Evolutionary conservation across 495 filamentous ascomycete species (phyloP), one percentile per base, ranked within the genome.

Genomic region (Neurospora sp.): DNA sequence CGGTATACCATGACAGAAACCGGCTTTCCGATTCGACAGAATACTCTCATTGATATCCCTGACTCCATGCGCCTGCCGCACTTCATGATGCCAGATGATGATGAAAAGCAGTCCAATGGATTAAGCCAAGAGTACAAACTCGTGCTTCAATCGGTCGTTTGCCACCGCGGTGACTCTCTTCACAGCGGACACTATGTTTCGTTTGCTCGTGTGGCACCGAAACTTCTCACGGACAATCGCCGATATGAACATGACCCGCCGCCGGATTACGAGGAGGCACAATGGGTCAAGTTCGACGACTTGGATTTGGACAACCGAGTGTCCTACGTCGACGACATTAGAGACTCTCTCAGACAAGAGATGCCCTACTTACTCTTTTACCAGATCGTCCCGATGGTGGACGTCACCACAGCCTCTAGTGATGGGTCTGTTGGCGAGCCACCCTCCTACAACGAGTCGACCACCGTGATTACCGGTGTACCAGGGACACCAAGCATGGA

Each of bases 331-430:
- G 91, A 97, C 75, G 92, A 96, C 72, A 90, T 93, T 70, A 85
- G 92, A 73, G 86, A 89, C 42, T 84, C 89, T 3, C 81, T 98
- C 71, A 89, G 88, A 72, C 86, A 90, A n/a, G 95, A 97, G 78
- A 94, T 92, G 74, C 95, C 96, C 5, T 99, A 99, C 76, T 87
- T 99, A 3, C 83, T 99, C 0, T 97, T 98, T 81, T 99, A 97
- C 77, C 95, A 97, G 79, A 94, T 98, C 46, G 86, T 94, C 42
- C 96, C 95, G 0, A 92, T 96, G 74, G 88, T 92, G 39, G 91
- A 92, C 66, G 89, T 92, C 69, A 83, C 88, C 8, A 81, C 87
- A 0, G 83, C 86, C 71, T 87, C 87, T 11, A 86, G 85, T 46
- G 82, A 83, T 38, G 85, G 88, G 73, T 87, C 86, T 39, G 81